Evolutionary conservation across 345 rosid species (phyloP).

Genomic region (Firmiana major): DNA sequence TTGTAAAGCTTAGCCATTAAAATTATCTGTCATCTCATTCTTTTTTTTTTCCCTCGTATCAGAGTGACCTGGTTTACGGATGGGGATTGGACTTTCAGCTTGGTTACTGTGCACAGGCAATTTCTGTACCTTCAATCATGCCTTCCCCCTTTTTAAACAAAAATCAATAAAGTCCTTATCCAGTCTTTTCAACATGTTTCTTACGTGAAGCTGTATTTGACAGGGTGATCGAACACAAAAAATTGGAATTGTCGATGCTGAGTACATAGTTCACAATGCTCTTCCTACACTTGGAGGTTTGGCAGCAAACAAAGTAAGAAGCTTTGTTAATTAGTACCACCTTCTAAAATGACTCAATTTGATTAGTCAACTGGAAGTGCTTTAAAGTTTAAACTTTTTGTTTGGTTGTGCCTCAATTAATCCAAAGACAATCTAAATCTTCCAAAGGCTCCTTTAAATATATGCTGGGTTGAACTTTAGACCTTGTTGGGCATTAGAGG

Average conservation of each 20-base stretch:
- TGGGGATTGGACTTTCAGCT: conserved; percentile 83
- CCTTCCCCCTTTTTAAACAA: background rate
- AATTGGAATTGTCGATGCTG: conserved; percentile 74
- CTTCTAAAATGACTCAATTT: too few species aligned
- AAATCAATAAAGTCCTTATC: background rate
- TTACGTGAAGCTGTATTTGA: conserved; percentile 8
- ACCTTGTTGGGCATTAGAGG: too few species aligned
- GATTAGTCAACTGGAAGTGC: too few species aligned
- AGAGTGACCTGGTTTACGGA: conserved; percentile 73
- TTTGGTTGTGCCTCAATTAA: too few species aligned
- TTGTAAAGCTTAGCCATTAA: background rate
- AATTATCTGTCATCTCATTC: background rate
- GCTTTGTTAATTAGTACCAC: too few species aligned
- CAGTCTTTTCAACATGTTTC: background rate
- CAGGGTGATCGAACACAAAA: conserved; percentile 70
- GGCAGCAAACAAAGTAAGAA: conserved; percentile 33
- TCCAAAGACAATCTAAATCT: too few species aligned
- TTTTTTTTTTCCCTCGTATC: background rate
- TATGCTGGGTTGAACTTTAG: too few species aligned
- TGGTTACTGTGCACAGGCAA: conserved; percentile 79
- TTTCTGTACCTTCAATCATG: background rate
- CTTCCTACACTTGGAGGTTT: conserved; percentile 66
- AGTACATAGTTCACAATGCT: conserved; percentile 62
- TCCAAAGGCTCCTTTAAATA: too few species aligned
- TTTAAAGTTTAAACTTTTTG: too few species aligned